phyloP scores from a whole-genome alignment of 306 rosid species.

The Pterocarpus macrocarpus region DNA sequence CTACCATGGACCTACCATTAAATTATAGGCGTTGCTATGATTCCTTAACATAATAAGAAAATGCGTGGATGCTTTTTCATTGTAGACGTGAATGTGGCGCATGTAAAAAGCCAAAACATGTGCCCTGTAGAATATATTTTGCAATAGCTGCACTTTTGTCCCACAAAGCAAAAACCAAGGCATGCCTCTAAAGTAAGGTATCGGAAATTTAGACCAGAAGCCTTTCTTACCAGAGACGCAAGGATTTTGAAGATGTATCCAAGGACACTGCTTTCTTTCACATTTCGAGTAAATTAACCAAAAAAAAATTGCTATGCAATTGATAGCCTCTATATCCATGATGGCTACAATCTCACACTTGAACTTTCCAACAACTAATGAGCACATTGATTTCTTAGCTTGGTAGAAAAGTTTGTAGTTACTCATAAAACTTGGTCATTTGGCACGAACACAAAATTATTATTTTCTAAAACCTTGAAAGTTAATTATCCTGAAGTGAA shows the following conservation, averaged over 20 bases:
- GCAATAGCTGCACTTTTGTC: conserved; percentile 20
- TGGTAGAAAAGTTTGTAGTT: neutral
- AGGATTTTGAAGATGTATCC: neutral
- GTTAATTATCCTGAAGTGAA: conserved; percentile 3
- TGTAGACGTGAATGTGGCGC: conserved; percentile 28
- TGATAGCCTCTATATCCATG: neutral
- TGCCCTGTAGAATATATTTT: conserved; percentile 37
- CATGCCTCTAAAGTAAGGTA: conserved; percentile 37
- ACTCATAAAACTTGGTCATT: conserved; percentile 19
- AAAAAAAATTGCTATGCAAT: neutral
- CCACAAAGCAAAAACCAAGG: conserved; percentile 3
- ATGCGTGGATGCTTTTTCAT: conserved; percentile 44
- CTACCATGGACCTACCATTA: conserved; percentile 37
- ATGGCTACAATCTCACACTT: neutral
- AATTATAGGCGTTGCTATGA: conserved; percentile 4
- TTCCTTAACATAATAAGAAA: conserved; percentile 40
- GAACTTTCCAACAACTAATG: neutral
- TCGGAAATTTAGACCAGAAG: neutral
- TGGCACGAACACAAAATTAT: neutral
- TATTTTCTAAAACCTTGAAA: neutral
- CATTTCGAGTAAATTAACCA: neutral
- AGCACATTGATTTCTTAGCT: neutral
- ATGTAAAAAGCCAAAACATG: conserved; percentile 10
- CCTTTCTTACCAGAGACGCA: conserved; percentile 31
- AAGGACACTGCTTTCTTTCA: neutral